Conservation (phyloP, 2,329 filamentous ascomycete species). For the Coniella vitis region DNA sequence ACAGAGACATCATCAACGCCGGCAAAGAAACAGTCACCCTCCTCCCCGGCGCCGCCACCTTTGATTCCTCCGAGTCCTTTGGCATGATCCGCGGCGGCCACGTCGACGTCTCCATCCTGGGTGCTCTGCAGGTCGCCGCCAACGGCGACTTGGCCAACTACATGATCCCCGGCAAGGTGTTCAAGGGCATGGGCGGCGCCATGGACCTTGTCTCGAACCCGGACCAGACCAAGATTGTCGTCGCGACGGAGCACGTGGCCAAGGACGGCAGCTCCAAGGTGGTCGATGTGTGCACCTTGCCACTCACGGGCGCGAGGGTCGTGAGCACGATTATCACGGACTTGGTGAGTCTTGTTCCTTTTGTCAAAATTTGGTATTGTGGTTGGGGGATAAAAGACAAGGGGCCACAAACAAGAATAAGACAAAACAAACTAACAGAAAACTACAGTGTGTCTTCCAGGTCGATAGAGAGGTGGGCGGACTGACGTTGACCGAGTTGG, state of each 20-base stretch:
- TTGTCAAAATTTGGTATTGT: too few species aligned
- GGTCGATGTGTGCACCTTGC: constrained; percentile 55
- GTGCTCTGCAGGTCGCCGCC: constrained; percentile 73
- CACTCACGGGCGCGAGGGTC: constrained; percentile 58
- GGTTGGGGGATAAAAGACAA: too few species aligned
- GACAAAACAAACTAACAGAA: too few species aligned
- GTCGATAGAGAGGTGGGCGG: constrained; percentile 56
- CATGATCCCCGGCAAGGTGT: constrained; percentile 82
- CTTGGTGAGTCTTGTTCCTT: constrained; percentile 49
- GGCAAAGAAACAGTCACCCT: constrained; percentile 84
- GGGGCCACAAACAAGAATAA: too few species aligned
- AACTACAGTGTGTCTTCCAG: constrained; percentile 57
- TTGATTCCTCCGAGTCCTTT: constrained; percentile 76
- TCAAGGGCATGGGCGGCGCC: constrained; percentile 81
- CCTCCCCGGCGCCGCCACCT: constrained; percentile 67
- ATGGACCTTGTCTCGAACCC: constrained; percentile 70
- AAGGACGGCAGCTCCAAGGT: constrained; percentile 64
- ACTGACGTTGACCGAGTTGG: constrained; percentile 63
- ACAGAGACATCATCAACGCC: constrained; percentile 70
- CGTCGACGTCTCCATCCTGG: constrained; percentile 77
- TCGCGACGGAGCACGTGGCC: constrained; percentile 63
- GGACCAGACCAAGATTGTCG: constrained; percentile 64
- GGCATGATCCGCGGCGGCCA: constrained; percentile 82
- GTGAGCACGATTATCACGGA: constrained; percentile 70
- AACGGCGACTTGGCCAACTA: constrained; percentile 79